These are phyloP conservation scores for Herpetomonas muscarum DNA, from an alignment of 208 protist genomes.

Conservation along the genomic window DNA sequence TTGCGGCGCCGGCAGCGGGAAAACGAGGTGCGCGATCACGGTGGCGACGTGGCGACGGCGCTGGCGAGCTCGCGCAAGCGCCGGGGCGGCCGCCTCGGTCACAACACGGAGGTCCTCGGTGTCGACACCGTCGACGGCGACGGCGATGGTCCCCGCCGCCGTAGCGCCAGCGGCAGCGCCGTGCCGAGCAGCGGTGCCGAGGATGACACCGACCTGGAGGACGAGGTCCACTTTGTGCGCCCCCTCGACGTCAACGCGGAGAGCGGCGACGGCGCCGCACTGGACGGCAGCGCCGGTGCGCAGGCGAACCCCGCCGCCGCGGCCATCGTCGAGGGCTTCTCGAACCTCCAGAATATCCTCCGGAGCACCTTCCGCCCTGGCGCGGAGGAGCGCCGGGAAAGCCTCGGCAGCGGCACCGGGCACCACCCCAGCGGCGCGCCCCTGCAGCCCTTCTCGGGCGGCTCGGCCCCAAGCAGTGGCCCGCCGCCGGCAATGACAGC, in stretches of 20 bases:
- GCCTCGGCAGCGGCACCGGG: conserved; percentile 1
- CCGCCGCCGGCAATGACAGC: not conserved
- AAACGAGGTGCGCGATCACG: conserved; percentile 10
- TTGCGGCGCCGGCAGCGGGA: conserved; percentile 54
- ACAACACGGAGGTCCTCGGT: conserved; percentile 14
- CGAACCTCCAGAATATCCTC: conserved; percentile 24
- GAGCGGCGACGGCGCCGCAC: conserved; percentile 10
- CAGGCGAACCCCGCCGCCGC: conserved; percentile 11
- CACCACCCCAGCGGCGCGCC: not conserved
- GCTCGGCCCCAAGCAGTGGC: not conserved
- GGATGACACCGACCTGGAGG: not conserved
- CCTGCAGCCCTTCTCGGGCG: too few species aligned
- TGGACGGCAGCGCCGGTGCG: conserved; percentile 1
- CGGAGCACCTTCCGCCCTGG: conserved; percentile 16
- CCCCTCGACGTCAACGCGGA: not conserved
- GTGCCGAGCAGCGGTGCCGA: not conserved
- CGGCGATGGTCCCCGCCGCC: not conserved
- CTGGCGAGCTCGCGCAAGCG: not conserved
- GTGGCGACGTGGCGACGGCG: not conserved
- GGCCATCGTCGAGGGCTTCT: conserved; percentile 29
- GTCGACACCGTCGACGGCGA: conserved; percentile 11
- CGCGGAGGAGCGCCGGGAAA: not conserved
- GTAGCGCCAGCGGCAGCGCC: not conserved
- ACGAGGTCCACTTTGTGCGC: conserved; percentile 15
- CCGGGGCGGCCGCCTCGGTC: conserved; percentile 7